Evolutionary conservation across 176 grass and related monocot genomes (phyloP), one percentile per base, ranked within the genome.

Genomic region (Aegilops speltoides): DNA sequence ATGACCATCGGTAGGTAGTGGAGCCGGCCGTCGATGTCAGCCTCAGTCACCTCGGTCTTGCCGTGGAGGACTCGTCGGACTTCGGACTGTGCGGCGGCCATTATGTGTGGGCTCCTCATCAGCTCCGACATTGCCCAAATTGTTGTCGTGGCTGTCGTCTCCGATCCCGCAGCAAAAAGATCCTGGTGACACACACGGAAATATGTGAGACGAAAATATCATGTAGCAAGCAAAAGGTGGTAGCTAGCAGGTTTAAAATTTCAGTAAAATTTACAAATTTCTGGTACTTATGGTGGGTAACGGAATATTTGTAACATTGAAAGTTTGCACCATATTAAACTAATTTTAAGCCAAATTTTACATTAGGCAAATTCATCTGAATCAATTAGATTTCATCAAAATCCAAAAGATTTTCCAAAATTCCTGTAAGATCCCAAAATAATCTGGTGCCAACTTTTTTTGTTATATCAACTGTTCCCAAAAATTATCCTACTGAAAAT

Each of bases 121-220:
- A 94, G 86, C 64, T 94, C 89, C 0, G 92, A 83, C 92, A 94
- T 91, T 13, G 86, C 86, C 92, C 92, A 94, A 11, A 73, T 71
- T 57, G 73, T 24, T 1, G 86, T 89, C 2, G 63, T 78, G 7
- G 81, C 54, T 0, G 83, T 86, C 5, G 89, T 86, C 25, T 90
- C 91, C 0, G 88, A 90, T 0, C 91, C 88, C 5, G 62, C 91
- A 3, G 48, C 22, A 25, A 93, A 88, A 17, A 93, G 15, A 40
- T 93, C 85, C 91, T 93, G 38, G 57, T 57, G 11, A 16, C 24
- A 43, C 40, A 75, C 12, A 40, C 1, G 2, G 13, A 48, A 17
- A 74, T 15, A 5, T 48, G 1, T 46, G 3, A 74, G 23, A 74
- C 16, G 0, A 3, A 24, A 41, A 72, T 41, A 14, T 23, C 17